Percentiles rank a stretch among this genome's conserved stretches.
Conservation (phyloP, 2,329 filamentous ascomycete species). For the Fusarium oligoseptatum region DNA sequence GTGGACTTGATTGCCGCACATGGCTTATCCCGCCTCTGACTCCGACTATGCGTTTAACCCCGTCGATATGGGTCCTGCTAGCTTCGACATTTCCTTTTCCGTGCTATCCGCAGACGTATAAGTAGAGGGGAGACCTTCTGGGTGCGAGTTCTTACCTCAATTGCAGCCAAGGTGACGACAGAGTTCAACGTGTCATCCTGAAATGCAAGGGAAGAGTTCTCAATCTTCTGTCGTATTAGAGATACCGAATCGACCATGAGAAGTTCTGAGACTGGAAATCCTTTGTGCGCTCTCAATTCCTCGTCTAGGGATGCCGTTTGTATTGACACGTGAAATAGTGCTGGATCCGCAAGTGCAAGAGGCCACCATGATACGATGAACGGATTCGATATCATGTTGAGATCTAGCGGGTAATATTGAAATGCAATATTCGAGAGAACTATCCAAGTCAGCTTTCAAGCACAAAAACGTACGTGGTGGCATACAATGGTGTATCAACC, state of each 20-base stretch:
- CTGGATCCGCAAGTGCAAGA: conserved; percentile 66
- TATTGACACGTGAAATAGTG: conserved; percentile 70
- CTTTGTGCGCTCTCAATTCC: conserved; percentile 64
- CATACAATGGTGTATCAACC: conserved; percentile 69
- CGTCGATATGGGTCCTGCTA: conserved; percentile 63
- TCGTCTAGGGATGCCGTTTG: conserved; percentile 71
- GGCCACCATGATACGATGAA: conserved; percentile 73
- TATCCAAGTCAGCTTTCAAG: conserved; percentile 46
- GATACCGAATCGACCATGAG: conserved; percentile 70
- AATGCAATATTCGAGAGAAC: conserved; percentile 70
- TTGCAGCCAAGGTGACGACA: conserved; percentile 69
- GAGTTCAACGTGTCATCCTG: conserved; percentile 69
- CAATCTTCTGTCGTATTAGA: conserved; percentile 63
- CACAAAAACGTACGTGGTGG: background rate
- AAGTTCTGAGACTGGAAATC: conserved; percentile 66
- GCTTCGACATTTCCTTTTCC: conserved; percentile 64
- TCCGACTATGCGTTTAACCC: conserved; percentile 62
- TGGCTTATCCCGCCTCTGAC: conserved; percentile 64
- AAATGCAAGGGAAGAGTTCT: conserved; percentile 59
- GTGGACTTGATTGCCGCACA: conserved; percentile 62
- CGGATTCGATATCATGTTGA: conserved; percentile 65
- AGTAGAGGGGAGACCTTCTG: background rate
- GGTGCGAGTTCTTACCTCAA: conserved; percentile 60
- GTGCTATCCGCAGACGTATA: conserved; percentile 51
- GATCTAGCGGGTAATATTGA: conserved; percentile 70